A percentile compares a stretch with the other conserved stretches of the same genome.
Conservation (phyloP, 148 eudicot species). For the Nepenthes mirabilis region DNA sequence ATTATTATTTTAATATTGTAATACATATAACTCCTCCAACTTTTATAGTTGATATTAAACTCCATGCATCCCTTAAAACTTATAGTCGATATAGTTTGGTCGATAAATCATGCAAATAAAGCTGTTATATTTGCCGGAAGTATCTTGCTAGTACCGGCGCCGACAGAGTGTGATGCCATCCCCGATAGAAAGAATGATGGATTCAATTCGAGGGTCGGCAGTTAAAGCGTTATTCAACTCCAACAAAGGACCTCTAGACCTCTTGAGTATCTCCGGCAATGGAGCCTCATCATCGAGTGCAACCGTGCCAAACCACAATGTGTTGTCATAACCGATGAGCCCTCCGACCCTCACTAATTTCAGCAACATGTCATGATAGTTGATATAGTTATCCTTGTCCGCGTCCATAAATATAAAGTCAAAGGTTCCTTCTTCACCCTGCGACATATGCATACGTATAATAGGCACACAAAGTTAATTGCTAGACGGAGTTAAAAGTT, state of each 20-base stretch:
- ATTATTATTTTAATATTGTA: too few relatives aligned
- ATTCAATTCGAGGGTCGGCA: conserved; percentile 18
- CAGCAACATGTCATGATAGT: conserved; percentile 19
- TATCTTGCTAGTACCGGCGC: conserved; percentile 2
- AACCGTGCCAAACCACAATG: conserved; percentile 25
- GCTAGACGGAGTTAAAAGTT: too few relatives aligned
- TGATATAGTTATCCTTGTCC: conserved; percentile 21
- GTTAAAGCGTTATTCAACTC: conserved; percentile 14
- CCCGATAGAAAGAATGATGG: conserved; percentile 17
- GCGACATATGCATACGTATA: background rate
- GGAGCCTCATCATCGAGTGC: conserved; percentile 11
- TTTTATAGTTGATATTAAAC: too few relatives aligned
- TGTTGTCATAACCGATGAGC: conserved; percentile 24
- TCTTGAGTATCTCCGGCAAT: background rate
- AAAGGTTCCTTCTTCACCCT: conserved; percentile 14
- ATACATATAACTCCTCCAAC: too few relatives aligned
- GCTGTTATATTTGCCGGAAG: too few relatives aligned
- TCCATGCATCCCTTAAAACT: too few relatives aligned
- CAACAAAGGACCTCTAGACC: conserved; percentile 1
- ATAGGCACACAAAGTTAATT: too few relatives aligned
- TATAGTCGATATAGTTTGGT: too few relatives aligned
- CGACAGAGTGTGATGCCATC: conserved; percentile 31
- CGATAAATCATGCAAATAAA: too few relatives aligned
- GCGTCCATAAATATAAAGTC: conserved; percentile 30
- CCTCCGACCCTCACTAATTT: conserved; percentile 25